Evolutionary conservation across 1,284 basidiomycete genomes (phyloP), one percentile per base, ranked within the genome.

Genomic region (Sutorius eximius): DNA sequence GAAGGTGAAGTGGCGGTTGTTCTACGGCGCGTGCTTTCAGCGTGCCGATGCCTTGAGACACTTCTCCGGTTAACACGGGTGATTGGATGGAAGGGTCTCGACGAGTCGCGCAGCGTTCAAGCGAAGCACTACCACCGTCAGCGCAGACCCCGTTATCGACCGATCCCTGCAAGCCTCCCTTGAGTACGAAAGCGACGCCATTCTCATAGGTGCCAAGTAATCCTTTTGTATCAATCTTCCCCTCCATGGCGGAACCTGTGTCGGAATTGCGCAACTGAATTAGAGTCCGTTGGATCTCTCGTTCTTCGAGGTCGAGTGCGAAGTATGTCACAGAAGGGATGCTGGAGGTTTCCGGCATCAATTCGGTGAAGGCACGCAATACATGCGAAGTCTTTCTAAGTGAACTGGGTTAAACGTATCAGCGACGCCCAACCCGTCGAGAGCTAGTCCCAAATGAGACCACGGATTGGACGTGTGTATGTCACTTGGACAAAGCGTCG

Each of bases 361-460:
- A 68, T 59, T 75, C 72, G 42, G 91, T 82, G 37, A 98, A 78
- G 1, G 91, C 90, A 18, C 78, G 78, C 32, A 99, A 79, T 51
- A 99, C 80, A 69, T 91, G 87, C 5, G 91, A 93, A 1, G 95
- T 98, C 79, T 98, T 96, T 67, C 91, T 83, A 38, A 97, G 76
- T 13, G 93, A 83, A 29, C 93, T 95, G 69, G 36, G 43, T 12
- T 13, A 44, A 20, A 48, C 18, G 12, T 38, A 44, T 73, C 37
- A 72, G 63, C 24, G 18, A 47, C 13, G 9, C 9, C 22, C 22
- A 18, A 18, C 38, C 45, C 18, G 20, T 48, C 3, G 16, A 51
- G 22, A 50, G 27, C 18, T 8, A 9, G 9, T 10, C n/a, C 11
- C 9, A 8, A 32, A 16, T 11, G 20, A 13, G 16, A 45, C 9